These are phyloP conservation scores for Fomitiporia mediterranea DNA, from an alignment of 1,284 basidiomycete species.

Conservation along the genomic window DNA sequence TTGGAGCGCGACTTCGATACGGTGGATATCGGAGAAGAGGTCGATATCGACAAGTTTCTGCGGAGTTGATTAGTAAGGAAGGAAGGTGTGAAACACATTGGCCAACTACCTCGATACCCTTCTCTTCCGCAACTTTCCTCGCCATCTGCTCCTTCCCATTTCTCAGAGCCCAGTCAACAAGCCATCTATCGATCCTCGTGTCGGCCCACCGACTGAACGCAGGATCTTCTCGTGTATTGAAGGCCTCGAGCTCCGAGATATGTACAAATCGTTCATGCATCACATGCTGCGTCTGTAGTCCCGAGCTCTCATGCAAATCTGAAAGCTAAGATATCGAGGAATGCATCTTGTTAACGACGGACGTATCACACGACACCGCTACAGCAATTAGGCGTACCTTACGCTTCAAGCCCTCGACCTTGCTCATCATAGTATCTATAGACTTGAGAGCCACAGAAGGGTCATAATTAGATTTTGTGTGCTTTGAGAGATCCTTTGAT, in stretches of 20 bases:
- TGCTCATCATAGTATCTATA: conserved; percentile 72
- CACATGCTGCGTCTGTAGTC: conserved; percentile 63
- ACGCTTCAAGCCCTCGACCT: conserved; percentile 72
- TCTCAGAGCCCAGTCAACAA: conserved; percentile 89
- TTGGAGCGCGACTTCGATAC: conserved; percentile 78
- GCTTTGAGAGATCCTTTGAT: conserved; percentile 50
- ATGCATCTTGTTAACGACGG: conserved; percentile 4
- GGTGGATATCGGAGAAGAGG: conserved; percentile 82
- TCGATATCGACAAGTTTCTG: conserved; percentile 88
- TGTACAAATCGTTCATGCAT: conserved; percentile 71
- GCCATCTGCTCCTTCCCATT: conserved; percentile 70
- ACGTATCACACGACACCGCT: not conserved
- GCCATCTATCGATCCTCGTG: conserved; percentile 80
- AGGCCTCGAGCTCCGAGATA: conserved; percentile 54
- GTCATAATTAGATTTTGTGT: conserved; percentile 36
- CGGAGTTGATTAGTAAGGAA: not conserved
- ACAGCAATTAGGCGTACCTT: conserved; percentile 51
- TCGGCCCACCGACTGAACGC: conserved; percentile 75
- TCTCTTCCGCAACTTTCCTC: conserved; percentile 61
- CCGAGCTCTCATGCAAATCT: conserved; percentile 62
- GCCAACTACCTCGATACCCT: conserved; percentile 59
- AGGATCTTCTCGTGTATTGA: conserved; percentile 46
- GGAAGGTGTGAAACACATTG: conserved; percentile 18
- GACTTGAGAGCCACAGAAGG: conserved; percentile 52
- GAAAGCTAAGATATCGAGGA: conserved; percentile 45